These are phyloP conservation scores for Beauveria scarabaeidicola DNA, from an alignment of 2,329 filamentous ascomycete species.

Conservation along the genomic window DNA sequence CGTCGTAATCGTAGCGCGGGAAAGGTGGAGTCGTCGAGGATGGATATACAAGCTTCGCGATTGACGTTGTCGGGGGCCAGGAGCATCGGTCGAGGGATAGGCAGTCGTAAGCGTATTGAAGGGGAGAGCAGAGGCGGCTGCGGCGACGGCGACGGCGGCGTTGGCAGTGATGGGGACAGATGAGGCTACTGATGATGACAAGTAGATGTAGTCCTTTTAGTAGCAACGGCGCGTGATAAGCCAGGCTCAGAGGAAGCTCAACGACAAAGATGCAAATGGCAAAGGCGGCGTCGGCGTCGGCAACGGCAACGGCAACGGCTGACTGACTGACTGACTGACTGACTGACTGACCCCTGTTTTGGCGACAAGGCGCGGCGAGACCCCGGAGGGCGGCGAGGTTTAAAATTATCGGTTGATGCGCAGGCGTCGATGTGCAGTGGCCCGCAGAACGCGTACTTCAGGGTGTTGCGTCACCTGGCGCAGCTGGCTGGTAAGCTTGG, in stretches of 20 bases:
- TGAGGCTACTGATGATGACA: background rate
- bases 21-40: constrained; percentile 50
- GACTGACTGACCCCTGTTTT: constrained; percentile 11
- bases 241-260: background rate
- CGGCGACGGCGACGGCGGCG: background rate
- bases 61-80: constrained; percentile 20
- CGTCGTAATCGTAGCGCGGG: constrained; percentile 33
- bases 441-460: constrained; percentile 1
- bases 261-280: constrained; percentile 10
- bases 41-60: constrained; percentile 43
- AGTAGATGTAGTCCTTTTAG: background rate
- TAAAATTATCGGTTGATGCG: constrained; percentile 4
- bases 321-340: too few relatives aligned
- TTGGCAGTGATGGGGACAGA: background rate
- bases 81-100: constrained; percentile 2
- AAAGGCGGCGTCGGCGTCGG: constrained; percentile 10
- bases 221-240: background rate
- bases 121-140: constrained; percentile 14
- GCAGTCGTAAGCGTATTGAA: constrained; percentile 1
- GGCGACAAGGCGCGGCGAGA: constrained; percentile 18
- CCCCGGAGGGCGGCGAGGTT: constrained; percentile 14
- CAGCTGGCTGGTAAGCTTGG: background rate
- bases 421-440: constrained; percentile 7
- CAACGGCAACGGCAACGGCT: background rate
- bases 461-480: constrained; percentile 2